A percentile compares a stretch with the other conserved stretches of the same genome.
These are phyloP conservation scores for Xerophyta viscosa DNA, from an alignment of 106 monocot species.

Conservation along the genomic window DNA sequence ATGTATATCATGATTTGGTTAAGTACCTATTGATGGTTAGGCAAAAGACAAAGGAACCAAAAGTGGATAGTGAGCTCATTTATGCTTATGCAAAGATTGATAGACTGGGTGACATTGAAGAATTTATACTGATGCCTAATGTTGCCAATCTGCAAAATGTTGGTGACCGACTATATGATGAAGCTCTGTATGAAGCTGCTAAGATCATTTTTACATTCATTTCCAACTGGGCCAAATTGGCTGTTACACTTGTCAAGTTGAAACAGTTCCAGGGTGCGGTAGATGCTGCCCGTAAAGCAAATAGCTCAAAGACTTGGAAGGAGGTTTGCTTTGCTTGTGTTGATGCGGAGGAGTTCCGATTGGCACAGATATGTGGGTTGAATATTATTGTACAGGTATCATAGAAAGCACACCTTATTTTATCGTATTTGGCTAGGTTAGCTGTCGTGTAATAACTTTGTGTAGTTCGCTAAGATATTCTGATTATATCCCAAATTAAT, in stretches of 20 bases:
- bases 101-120: slow-evolving; percentile 84
- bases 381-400: slow-evolving; percentile 90
- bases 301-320: slow-evolving; percentile 98
- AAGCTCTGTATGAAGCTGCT: slow-evolving; percentile 89
- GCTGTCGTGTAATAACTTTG: no score
- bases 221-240: slow-evolving; percentile 97
- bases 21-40: slow-evolving; percentile 93
- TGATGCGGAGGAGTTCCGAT: slow-evolving; percentile 93
- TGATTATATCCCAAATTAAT: no score
- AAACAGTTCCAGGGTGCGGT: slow-evolving; percentile 98
- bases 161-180: slow-evolving; percentile 88
- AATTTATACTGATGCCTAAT: slow-evolving; percentile 98
- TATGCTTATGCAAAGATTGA: slow-evolving; percentile 98
- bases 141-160: slow-evolving; percentile 98
- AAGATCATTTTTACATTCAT: slow-evolving; percentile 98
- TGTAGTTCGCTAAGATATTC: no score
- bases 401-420: neutral
- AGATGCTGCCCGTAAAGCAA: slow-evolving; percentile 98
- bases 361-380: slow-evolving; percentile 93
- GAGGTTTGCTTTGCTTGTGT: slow-evolving; percentile 99
- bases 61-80: slow-evolving; percentile 92
- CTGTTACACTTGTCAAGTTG: slow-evolving; percentile 75
- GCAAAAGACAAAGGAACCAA: slow-evolving; percentile 83
- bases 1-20: slow-evolving; percentile 91
- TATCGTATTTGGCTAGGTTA: neutral